phyloP scores from a whole-genome alignment of 2,329 filamentous ascomycete species.

The Samsoniella hepiali region DNA sequence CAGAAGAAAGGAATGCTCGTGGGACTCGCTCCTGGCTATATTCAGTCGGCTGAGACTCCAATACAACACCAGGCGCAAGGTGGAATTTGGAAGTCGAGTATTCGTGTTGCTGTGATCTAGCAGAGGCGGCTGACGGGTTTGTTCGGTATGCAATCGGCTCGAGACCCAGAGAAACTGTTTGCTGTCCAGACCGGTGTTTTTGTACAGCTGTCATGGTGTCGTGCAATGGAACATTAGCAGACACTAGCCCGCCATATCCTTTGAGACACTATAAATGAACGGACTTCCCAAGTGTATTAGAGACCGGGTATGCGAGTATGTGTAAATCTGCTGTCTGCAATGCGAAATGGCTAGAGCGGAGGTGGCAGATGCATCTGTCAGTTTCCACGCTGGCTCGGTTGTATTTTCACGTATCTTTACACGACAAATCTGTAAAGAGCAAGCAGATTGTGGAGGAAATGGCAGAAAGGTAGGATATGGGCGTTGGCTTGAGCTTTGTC shows the following conservation, averaged over 20 bases:
- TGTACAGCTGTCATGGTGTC: constrained; percentile 18
- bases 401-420: not conserved
- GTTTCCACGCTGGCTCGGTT: too few relatives aligned
- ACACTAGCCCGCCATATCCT: constrained; percentile 1
- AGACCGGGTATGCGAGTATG: not conserved
- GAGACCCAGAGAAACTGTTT: constrained; percentile 2
- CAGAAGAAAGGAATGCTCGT: constrained; percentile 4
- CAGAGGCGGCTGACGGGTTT: not conserved
- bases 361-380: not conserved
- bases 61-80: not conserved
- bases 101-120: not conserved
- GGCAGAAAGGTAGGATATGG: not conserved
- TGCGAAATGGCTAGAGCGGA: not conserved
- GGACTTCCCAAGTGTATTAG: not conserved
- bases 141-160: constrained; percentile 4
- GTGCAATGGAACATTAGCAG: not conserved
- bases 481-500: not conserved
- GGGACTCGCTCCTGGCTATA: not conserved
- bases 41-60: not conserved
- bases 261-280: not conserved
- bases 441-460: not conserved
- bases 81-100: not conserved
- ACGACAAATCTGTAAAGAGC: too few relatives aligned
- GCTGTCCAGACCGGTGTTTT: constrained; percentile 8
- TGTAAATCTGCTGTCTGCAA: not conserved